Evolutionary conservation across 2,329 filamentous ascomycete genomes (phyloP).

Genomic region (Curvularia verruculosa): DNA sequence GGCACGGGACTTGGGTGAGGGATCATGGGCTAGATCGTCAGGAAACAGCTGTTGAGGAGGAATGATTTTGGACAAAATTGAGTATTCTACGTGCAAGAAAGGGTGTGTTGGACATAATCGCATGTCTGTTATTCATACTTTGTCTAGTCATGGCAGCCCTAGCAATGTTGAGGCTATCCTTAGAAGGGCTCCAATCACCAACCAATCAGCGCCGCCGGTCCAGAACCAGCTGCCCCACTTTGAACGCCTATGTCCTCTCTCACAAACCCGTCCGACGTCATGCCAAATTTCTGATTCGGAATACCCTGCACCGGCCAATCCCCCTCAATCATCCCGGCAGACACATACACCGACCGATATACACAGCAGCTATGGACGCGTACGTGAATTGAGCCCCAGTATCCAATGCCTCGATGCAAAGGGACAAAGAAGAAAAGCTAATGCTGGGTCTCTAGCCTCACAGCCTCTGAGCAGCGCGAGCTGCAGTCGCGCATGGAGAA

Average conservation of each 20-base stretch:
- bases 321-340: neutral
- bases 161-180: neutral
- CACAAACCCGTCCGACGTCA: slow-evolving; percentile 3
- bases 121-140: neutral
- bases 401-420: neutral
- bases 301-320: slow-evolving; percentile 1
- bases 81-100: no score
- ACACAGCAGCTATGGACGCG: slow-evolving; percentile 44
- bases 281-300: slow-evolving; percentile 7
- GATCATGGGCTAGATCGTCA: slow-evolving; percentile 21
- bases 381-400: slow-evolving; percentile 23
- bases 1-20: slow-evolving; percentile 29
- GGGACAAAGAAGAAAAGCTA: slow-evolving; percentile 15
- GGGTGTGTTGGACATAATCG: neutral
- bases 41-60: neutral
- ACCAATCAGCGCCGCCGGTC: neutral
- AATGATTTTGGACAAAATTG: neutral
- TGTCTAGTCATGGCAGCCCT: neutral
- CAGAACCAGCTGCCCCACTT: neutral
- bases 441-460: slow-evolving; percentile 62
- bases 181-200: neutral
- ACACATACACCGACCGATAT: neutral
- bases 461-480: slow-evolving; percentile 82
- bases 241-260: slow-evolving; percentile 1
- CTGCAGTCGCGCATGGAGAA: slow-evolving; percentile 94